Base-by-base conservation (phyloP, 1,284 basidiomycete genomes). In the Tilletia walkeri region DNA sequence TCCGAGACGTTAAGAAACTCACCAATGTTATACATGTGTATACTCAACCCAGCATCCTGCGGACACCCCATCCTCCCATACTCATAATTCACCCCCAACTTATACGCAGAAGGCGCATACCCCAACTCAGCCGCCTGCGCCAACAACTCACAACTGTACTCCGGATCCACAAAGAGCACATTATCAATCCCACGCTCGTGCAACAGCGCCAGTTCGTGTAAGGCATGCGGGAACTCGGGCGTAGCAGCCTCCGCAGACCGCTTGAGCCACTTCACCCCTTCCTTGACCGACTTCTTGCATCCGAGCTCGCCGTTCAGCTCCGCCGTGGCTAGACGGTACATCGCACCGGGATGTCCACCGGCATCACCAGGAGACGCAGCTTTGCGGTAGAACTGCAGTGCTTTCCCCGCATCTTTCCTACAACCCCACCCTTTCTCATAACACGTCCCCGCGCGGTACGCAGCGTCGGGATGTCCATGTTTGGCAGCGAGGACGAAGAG, bases 381-480 rank as follows among this genome's bases (percentile, higher is more conserved):
- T 85, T 96, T 98, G 75, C 85, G 86, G 86, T 92, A 98, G 86
- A 95, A 97, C 75, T 92, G 90, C 59, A 98, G 86, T 0, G 95
- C 94, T 84, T 98, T 98, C 68, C 90, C 90, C 30, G 89, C 90
- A 85, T 99, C 96, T 36, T 93, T 89, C 65, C 95, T 87, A 83
- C 94, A 96, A 3, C 95, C 95, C 95, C 96, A 99, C 30, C 95
- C 96, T 82, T 98, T 95, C 87, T 99, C 96, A 84, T 93, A 96
- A 84, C 96, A 99, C 1, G 94, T 96, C 30, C 94, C 96, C 0
- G 95, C 92, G 65, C 95, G 92, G 85, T 95, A 99, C 30, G 93
- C 90, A 7, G 94, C 95, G 80, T 98, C 95, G 0, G 94, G 91
- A 84, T 99, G 95, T n/a, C 94, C 93, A 82, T 99, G 96, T 85